Base-by-base conservation (phyloP, 148 eudicot species). In the Spergularia marina region DNA sequence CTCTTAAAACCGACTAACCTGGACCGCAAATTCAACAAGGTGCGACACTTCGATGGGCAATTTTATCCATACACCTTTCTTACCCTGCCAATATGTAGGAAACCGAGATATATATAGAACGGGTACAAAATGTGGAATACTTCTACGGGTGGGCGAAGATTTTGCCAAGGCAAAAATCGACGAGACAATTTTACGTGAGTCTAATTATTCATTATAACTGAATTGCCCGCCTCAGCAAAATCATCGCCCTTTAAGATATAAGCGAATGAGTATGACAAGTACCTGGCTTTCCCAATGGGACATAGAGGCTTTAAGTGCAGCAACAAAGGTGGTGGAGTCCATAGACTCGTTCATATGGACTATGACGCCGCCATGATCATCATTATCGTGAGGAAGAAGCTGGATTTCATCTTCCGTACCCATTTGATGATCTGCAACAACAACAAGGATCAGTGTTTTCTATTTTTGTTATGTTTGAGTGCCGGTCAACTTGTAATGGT, bases 21-120 rank as follows among this genome's bases (percentile, higher is more conserved):
- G 80, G 41, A 89, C 88, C 18, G 83, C 88, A 78, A 77, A 63
- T 79, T 92, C 93, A 86, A 89, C 82, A 49, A 90, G 96, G 82
- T 86, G 85, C 64, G 80, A 91, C 60, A 86, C 87, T 64, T 36
- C 80, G 64, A 89, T 90, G 20, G 98, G 96, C 78, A 90, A 75
- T 64, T 90, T 90, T 65, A 90, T 76, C 98, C 98, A 92, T 23
- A 92, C 78, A 56, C 98, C 98, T 79, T 74, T 89, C 86, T 89
- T 92, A 0, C 91, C 90, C 97, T 92, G 87, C 78, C 76, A 65
- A 81, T 53, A 23, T 54, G 64, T 16, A 67, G 25, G 25, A 23
- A 23, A 23, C 25, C 25, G 25, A 23, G 36, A 30, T 30, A 30
- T 30, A 30, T 2, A 30, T 30, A 2, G 36, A 2, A 30, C 36